Conservation (phyloP, 345 rosid genomes). For the Heritiera littoralis region DNA sequence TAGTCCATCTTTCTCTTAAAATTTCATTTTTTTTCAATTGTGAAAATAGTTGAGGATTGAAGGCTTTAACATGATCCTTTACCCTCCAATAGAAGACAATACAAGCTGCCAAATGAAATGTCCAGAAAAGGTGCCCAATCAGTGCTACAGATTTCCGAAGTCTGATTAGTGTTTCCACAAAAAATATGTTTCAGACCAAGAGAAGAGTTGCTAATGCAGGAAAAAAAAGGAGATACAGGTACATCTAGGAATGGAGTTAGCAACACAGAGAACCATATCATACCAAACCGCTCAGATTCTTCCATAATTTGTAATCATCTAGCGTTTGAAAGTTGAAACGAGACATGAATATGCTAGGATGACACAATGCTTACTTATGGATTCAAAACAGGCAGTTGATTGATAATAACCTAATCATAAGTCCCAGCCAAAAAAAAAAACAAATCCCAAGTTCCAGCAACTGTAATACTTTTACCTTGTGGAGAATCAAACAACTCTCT, state of each 20-base stretch:
- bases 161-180: neutral
- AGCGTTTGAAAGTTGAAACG: neutral
- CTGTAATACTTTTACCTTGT: neutral
- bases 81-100: neutral
- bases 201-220: too few species aligned
- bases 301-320: neutral
- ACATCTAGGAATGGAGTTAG: neutral
- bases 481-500: neutral
- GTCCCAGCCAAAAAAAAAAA: neutral
- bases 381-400: neutral
- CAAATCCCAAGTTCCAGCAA: neutral
- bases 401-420: neutral
- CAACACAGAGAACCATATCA: neutral
- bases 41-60: neutral
- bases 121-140: too few species aligned
- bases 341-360: neutral
- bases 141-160: neutral
- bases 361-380: neutral
- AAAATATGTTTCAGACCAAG: neutral
- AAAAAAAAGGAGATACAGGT: neutral
- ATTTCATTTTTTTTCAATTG: neutral
- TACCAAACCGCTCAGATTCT: neutral
- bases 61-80: conserved; percentile 2
- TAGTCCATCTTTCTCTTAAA: neutral
- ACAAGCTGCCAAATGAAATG: neutral